These are phyloP conservation scores for Vanrija sp. DNA, from an alignment of 1,284 basidiomycete genomes.

Conservation along the genomic window DNA sequence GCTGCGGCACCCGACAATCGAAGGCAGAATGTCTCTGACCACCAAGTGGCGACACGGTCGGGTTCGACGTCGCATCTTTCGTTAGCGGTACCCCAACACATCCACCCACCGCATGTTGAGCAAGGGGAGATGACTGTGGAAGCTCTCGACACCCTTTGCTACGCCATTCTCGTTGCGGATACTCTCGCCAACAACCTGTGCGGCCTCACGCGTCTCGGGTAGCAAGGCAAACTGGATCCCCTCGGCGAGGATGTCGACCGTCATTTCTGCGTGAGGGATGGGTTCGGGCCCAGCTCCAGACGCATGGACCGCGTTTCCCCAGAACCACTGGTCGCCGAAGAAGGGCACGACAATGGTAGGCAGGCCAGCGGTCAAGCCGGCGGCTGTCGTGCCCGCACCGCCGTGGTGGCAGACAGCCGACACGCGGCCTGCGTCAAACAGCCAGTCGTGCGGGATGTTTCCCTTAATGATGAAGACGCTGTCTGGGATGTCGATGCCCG, in stretches of 20 bases:
- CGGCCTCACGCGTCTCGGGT: constrained; percentile 53
- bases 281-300: constrained; percentile 62
- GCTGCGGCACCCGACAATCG: constrained; percentile 58
- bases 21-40: constrained; percentile 56
- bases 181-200: constrained; percentile 54
- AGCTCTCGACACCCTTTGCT: constrained; percentile 54
- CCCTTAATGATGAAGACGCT: constrained; percentile 58
- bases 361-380: constrained; percentile 60
- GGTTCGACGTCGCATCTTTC: constrained; percentile 58
- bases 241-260: constrained; percentile 54
- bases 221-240: constrained; percentile 57
- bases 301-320: constrained; percentile 59
- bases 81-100: no score
- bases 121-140: constrained; percentile 61
- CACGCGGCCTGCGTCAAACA: constrained; percentile 58
- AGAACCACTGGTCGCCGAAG: constrained; percentile 64
- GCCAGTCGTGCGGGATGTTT: constrained; percentile 67
- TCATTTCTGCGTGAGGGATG: constrained; percentile 57
- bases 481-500: constrained; percentile 48
- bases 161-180: constrained; percentile 59
- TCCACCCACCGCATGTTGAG: constrained; percentile 55
- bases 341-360: constrained; percentile 66
- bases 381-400: constrained; percentile 61
- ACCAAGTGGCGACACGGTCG: constrained; percentile 57
- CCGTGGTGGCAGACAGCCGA: constrained; percentile 67